Evolutionary conservation across 805 yeast species (phyloP), one percentile per base, ranked within the genome.

Genomic region (Candida berthetii): DNA sequence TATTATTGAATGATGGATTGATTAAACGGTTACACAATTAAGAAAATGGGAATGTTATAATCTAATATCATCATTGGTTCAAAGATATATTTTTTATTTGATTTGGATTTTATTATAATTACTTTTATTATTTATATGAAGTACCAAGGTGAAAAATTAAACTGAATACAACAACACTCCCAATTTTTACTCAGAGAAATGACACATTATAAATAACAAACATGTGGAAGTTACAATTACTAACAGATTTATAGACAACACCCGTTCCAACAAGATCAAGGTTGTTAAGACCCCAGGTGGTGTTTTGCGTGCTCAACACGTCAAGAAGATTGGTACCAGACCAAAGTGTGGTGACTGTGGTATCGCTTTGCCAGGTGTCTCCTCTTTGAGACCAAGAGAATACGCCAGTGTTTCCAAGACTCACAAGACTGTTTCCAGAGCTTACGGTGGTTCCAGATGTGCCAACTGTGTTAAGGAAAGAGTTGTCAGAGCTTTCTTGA

Each of bases 201-300:
- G n/a, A n/a, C n/a, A n/a, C n/a, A n/a, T n/a, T n/a, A n/a, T n/a
- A n/a, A n/a, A n/a, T n/a, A n/a, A n/a, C n/a, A n/a, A n/a, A n/a
- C n/a, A n/a, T n/a, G n/a, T n/a, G n/a, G n/a, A n/a, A n/a, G n/a
- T n/a, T n/a, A 22, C 25, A 22, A 22, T 7, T 22, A 22, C 25
- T 22, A 22, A 22, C 25, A 22, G 6, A 22, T 22, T 22, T 22
- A 29, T 14, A 29, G 32, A 89, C 96, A 93, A 93, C 96, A 90
- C 99, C 84, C 85, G 83, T 76, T 93, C 99, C 64, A 93, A 93
- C 96, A 87, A 85, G 81, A 91, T 93, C 81, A 91, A 86, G 90
- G 95, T 91, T 75, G 96, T 91, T 65, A 93, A 91, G 87, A 93
- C 99, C 76, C 99, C 99, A 75, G 99, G 99, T 82, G 98, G 98